These are phyloP conservation scores for Mycena amicta DNA, from an alignment of 768 basidiomycete genomes.

Conservation along the genomic window DNA sequence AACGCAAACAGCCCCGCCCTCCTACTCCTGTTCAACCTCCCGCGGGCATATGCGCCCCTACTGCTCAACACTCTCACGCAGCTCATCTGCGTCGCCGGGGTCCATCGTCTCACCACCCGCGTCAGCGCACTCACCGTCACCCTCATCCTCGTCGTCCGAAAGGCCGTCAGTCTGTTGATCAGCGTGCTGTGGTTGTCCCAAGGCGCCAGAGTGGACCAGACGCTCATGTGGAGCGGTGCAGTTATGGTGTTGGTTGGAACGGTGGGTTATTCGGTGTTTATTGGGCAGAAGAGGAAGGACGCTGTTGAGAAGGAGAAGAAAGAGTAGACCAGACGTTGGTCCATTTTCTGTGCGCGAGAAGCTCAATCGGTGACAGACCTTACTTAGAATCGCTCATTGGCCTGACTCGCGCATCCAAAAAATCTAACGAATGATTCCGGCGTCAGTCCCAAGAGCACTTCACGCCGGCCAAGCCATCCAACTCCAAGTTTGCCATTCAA, in stretches of 20 bases:
- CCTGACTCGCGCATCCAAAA: too few species aligned
- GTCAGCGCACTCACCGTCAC: constrained; percentile 78
- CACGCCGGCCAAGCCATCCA: too few species aligned
- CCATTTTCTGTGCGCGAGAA: too few species aligned
- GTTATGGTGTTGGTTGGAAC: constrained; percentile 72
- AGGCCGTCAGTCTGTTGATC: constrained; percentile 75
- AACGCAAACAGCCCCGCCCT: constrained; percentile 16
- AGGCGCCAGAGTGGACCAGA: constrained; percentile 36
- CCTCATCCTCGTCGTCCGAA: constrained; percentile 78
- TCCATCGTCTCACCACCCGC: constrained; percentile 80
- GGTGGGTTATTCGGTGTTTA: constrained; percentile 59
- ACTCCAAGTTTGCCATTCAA: too few species aligned
- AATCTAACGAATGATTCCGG: too few species aligned
- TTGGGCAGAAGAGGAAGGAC: constrained; percentile 31
- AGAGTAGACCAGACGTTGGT: too few species aligned
- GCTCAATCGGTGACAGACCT: too few species aligned
- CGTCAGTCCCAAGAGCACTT: too few species aligned
- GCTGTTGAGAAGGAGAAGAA: neutral
- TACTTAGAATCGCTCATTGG: too few species aligned
- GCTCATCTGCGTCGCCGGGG: constrained; percentile 82
- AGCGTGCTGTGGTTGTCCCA: constrained; percentile 56
- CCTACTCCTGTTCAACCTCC: constrained; percentile 45
- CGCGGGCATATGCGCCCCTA: constrained; percentile 64
- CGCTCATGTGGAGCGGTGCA: constrained; percentile 71
- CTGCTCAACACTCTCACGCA: constrained; percentile 81